Evolutionary conservation across 1,284 basidiomycete species (phyloP).

Genomic region (Ustilago loliicola): DNA sequence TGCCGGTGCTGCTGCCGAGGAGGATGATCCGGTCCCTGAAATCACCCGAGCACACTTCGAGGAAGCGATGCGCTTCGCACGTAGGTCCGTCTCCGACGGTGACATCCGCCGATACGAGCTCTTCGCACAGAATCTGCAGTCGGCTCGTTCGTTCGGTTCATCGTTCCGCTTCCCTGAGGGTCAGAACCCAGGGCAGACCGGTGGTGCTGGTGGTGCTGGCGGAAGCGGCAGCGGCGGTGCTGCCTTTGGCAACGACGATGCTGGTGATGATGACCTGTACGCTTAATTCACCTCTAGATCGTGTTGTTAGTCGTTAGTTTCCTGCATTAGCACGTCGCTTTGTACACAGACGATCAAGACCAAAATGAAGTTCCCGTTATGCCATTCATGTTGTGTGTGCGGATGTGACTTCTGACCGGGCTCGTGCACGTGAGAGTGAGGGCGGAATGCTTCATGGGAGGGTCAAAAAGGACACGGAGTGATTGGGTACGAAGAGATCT

Average conservation of each 20-base stretch:
- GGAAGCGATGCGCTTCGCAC: constrained; percentile 89
- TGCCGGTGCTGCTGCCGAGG: constrained; percentile 76
- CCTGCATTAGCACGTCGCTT: not conserved
- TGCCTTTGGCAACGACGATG: constrained; percentile 82
- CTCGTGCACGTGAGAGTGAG: no score
- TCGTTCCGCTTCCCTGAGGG: constrained; percentile 97
- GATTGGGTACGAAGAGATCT: no score
- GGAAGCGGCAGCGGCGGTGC: constrained; percentile 76
- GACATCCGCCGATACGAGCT: constrained; percentile 87
- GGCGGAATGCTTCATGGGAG: no score
- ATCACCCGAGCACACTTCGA: constrained; percentile 87
- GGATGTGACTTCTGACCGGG: no score
- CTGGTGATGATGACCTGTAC: constrained; percentile 79
- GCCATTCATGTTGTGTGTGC: not conserved
- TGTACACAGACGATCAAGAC: constrained; percentile 8
- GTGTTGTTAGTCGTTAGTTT: not conserved
- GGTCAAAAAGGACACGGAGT: no score
- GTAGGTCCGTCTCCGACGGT: constrained; percentile 73
- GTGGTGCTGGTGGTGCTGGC: constrained; percentile 56
- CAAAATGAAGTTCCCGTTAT: not conserved
- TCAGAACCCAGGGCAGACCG: constrained; percentile 44
- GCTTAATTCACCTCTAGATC: constrained; percentile 25
- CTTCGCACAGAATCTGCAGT: constrained; percentile 69
- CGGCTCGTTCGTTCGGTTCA: constrained; percentile 76
- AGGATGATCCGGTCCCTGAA: constrained; percentile 93